Conservation (phyloP, 176 grass and related monocot species). For the Triticum urartu region DNA sequence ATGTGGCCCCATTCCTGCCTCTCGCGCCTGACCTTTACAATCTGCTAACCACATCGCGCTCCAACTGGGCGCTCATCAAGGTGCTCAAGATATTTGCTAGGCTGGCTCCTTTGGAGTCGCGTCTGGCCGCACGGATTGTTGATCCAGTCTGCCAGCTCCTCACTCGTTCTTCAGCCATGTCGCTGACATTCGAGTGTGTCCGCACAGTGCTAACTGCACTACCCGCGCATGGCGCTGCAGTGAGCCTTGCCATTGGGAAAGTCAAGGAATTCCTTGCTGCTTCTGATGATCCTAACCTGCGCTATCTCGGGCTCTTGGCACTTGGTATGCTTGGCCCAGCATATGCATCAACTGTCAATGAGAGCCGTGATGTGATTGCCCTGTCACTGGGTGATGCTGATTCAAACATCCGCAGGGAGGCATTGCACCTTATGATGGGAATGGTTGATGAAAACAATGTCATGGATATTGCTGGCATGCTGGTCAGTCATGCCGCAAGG, state of each 20-base stretch:
- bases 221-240: conserved; percentile 43
- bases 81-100: conserved; percentile 84
- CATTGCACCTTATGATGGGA: conserved; percentile 63
- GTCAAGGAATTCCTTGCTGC: conserved; percentile 66
- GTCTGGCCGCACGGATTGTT: conserved; percentile 58
- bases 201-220: conserved; percentile 64
- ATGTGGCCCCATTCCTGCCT: conserved; percentile 67
- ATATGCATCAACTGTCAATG: conserved; percentile 48
- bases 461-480: conserved; percentile 52
- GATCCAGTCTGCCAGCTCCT: conserved; percentile 84
- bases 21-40: conserved; percentile 82
- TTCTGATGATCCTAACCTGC: conserved; percentile 79
- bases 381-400: conserved; percentile 68
- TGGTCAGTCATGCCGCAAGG: conserved; percentile 61
- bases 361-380: conserved; percentile 47
- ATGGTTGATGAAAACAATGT: conserved; percentile 51
- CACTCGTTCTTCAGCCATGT: conserved; percentile 53
- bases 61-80: conserved; percentile 95
- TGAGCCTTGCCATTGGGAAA: conserved; percentile 68
- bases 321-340: conserved; percentile 59
- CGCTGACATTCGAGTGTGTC: conserved; percentile 84
- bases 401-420: conserved; percentile 57
- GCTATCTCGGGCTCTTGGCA: conserved; percentile 81
- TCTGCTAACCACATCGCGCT: conserved; percentile 62
- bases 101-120: conserved; percentile 64